Evolutionary conservation across 176 grass and related monocot species (phyloP).

Genomic region (Juncus effusus): DNA sequence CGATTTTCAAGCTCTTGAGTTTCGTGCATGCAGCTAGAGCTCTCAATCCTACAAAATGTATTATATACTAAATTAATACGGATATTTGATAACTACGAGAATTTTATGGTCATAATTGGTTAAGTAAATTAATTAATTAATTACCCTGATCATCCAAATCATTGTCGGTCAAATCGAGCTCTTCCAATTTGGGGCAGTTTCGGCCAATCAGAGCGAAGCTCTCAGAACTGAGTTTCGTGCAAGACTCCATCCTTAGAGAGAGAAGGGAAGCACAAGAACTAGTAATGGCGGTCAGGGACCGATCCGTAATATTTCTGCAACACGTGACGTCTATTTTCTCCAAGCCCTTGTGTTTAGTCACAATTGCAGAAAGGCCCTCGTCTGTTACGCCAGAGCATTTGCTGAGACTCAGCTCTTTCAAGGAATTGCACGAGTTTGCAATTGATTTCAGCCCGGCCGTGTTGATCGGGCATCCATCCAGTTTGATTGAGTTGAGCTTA

Average conservation of each 20-base stretch:
- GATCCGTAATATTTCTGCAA: constrained; percentile 65
- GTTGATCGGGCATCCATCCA: constrained; percentile 68
- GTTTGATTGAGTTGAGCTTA: constrained; percentile 53
- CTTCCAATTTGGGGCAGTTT: constrained; percentile 48
- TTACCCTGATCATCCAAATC: constrained; percentile 86
- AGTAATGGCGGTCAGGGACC: constrained; percentile 57
- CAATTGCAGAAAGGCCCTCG: constrained; percentile 47
- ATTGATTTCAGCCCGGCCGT: constrained; percentile 48
- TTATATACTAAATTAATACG: constrained; percentile 1
- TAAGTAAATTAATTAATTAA: constrained; percentile 15
- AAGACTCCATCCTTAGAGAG: constrained; percentile 90
- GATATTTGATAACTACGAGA: not conserved
- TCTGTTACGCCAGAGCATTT: constrained; percentile 80
- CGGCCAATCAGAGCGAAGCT: constrained; percentile 64
- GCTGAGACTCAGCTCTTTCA: constrained; percentile 71
- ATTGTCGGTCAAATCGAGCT: constrained; percentile 75
- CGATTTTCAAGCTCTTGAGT: constrained; percentile 71
- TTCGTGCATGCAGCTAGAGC: constrained; percentile 49
- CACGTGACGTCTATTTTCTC: constrained; percentile 78
- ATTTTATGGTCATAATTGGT: not conserved
- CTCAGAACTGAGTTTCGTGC: constrained; percentile 44
- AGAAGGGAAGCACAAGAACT: constrained; percentile 60
- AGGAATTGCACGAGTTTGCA: constrained; percentile 45
- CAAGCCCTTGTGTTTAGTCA: constrained; percentile 57
- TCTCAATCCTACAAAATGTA: constrained; percentile 54